Evolutionary conservation across 208 protist species (phyloP).

Genomic region (Crithidia brevicula): DNA sequence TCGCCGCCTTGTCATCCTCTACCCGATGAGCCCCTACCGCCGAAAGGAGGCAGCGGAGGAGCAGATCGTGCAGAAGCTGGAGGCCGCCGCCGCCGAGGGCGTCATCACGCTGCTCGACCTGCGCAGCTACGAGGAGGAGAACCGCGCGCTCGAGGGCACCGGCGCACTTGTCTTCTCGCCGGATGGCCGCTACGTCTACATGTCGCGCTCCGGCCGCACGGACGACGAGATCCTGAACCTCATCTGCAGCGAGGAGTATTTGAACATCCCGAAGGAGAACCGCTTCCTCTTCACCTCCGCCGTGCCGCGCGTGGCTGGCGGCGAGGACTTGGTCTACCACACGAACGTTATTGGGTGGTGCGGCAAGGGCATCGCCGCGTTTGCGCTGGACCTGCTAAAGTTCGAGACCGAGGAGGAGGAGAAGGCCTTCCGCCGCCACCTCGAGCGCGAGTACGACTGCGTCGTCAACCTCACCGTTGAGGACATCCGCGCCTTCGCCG

Average conservation of each 20-base stretch:
- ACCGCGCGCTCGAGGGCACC: slow-evolving; percentile 66
- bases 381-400: slow-evolving; percentile 58
- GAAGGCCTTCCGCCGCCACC: slow-evolving; percentile 62
- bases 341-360: slow-evolving; percentile 86
- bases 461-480: slow-evolving; percentile 62
- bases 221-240: slow-evolving; percentile 68
- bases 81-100: slow-evolving; percentile 36
- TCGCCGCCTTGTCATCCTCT: slow-evolving; percentile 74
- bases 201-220: slow-evolving; percentile 75
- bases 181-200: slow-evolving; percentile 78
- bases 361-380: slow-evolving; percentile 81
- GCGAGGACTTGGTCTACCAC: slow-evolving; percentile 57
- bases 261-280: slow-evolving; percentile 80
- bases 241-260: slow-evolving; percentile 64
- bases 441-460: slow-evolving; percentile 60
- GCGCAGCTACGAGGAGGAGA: slow-evolving; percentile 56
- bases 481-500: slow-evolving; percentile 70
- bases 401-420: slow-evolving; percentile 60
- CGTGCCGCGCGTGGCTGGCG: slow-evolving; percentile 37
- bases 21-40: slow-evolving; percentile 80
- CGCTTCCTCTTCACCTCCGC: slow-evolving; percentile 70
- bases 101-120: slow-evolving; percentile 75
- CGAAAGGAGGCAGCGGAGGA: slow-evolving; percentile 61
- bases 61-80: slow-evolving; percentile 57
- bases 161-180: slow-evolving; percentile 70